Percentiles rank a stretch among this genome's conserved stretches.
These are phyloP conservation scores for Moesziomyces antarcticus DNA, from an alignment of 1,284 basidiomycete genomes.

Conservation along the genomic window DNA sequence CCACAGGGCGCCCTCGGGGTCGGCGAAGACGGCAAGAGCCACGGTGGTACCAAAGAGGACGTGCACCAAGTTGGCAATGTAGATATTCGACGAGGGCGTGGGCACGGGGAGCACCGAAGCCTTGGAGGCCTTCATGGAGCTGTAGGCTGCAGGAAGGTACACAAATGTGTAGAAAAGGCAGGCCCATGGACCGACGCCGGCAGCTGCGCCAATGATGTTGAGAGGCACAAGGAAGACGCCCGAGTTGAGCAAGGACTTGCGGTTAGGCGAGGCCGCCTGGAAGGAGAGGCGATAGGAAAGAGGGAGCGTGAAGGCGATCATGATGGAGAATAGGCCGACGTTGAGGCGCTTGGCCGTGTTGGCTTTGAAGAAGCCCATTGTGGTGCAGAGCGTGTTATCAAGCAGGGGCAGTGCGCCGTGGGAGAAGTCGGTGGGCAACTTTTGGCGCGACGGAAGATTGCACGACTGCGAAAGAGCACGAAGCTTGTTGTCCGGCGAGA, in stretches of 20 bases:
- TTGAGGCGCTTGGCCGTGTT: conserved; percentile 35
- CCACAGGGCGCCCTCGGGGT: conserved; percentile 18
- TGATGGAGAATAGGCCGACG: conserved; percentile 36
- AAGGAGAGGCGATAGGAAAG: conserved; percentile 42
- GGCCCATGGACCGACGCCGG: conserved; percentile 37
- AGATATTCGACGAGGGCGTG: conserved; percentile 40
- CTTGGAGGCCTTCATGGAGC: conserved; percentile 30
- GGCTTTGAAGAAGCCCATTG: conserved; percentile 38
- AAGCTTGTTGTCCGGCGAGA: conserved; percentile 21
- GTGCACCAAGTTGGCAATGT: conserved; percentile 38
- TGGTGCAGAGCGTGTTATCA: conserved; percentile 46
- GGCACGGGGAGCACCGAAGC: conserved; percentile 40
- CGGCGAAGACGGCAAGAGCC: conserved; percentile 20
- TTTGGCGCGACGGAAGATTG: conserved; percentile 32
- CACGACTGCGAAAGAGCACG: conserved; percentile 18
- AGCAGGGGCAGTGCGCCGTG: conserved; percentile 26
- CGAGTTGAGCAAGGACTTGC: conserved; percentile 36
- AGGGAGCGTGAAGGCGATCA: conserved; percentile 26
- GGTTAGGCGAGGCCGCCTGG: conserved; percentile 48
- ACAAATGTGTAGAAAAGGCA: conserved; percentile 26
- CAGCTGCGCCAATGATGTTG: conserved; percentile 31
- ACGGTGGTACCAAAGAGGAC: conserved; percentile 13
- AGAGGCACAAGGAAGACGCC: conserved; percentile 32
- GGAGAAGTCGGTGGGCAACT: conserved; percentile 37
- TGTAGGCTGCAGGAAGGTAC: conserved; percentile 33